phyloP scores from a whole-genome alignment of 2,329 filamentous ascomycete species.

The Aspergillus spinulosporus region DNA sequence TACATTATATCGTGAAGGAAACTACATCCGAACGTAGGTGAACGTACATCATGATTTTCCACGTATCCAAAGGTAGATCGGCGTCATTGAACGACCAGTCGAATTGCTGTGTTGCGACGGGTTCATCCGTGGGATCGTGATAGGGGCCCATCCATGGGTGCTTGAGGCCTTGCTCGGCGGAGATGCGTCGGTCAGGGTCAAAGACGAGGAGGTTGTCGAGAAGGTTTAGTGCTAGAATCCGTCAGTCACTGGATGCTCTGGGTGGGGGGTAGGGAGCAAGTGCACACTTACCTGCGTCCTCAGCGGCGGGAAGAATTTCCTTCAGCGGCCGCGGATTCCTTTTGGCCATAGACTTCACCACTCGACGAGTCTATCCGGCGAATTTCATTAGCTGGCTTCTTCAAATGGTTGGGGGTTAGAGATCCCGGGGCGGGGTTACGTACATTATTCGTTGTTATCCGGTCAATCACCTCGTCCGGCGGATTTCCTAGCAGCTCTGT shows the following conservation, averaged over 20 bases:
- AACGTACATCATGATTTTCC: slow-evolving; percentile 99
- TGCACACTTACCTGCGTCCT: slow-evolving; percentile 37
- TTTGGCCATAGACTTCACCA: slow-evolving; percentile 94
- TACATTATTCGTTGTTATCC: slow-evolving; percentile 96
- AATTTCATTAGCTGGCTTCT: not conserved
- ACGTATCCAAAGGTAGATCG: slow-evolving; percentile 94
- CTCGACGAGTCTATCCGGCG: slow-evolving; percentile 73
- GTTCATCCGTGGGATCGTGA: slow-evolving; percentile 96
- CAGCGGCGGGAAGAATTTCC: slow-evolving; percentile 87
- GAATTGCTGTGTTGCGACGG: slow-evolving; percentile 93
- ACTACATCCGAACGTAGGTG: not conserved
- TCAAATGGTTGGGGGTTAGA: not conserved
- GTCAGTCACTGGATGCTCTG: not conserved
- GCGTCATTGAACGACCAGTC: slow-evolving; percentile 99
- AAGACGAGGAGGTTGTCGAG: slow-evolving; percentile 97
- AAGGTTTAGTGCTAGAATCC: slow-evolving; percentile 75
- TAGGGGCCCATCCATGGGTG: slow-evolving; percentile 95
- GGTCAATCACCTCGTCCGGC: slow-evolving; percentile 97
- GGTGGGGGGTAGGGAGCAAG: slow-evolving; percentile 76
- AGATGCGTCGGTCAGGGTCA: slow-evolving; percentile 90
- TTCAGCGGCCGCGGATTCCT: slow-evolving; percentile 80
- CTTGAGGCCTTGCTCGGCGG: slow-evolving; percentile 78
- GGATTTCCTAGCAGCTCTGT: slow-evolving; percentile 95
- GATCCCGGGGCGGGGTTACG: slow-evolving; percentile 18
- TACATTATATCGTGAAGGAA: not conserved